Base-by-base conservation (phyloP, 1,139 yeast genomes). In the Wickerhamomyces sp. region DNA sequence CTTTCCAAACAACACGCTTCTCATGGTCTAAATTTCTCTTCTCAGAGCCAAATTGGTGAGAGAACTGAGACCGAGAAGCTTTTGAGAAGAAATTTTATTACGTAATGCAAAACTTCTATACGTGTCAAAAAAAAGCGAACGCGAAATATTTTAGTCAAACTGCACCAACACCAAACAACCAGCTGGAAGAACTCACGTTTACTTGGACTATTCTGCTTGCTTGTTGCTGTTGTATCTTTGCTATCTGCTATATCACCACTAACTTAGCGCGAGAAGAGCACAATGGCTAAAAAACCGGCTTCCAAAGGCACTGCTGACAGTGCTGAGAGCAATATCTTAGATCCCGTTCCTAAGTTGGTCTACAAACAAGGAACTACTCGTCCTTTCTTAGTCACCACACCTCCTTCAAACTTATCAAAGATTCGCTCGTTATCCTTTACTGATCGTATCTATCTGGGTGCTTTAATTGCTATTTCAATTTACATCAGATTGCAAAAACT, bases 401-500 rank as follows among this genome's bases (percentile, higher is more conserved):
- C 81, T 9, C 64, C 75, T 2, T 63, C 65, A 4, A 52, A 63
- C n/a, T 63, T 73, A 29, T 58, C 69, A 10, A 52, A 58, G 14
- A 45, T 60, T 33, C 73, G 82, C 54, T 53, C 72, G 0, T 57
- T 65, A 9, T 51, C 53, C 11, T 45, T 69, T 0, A 11, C 41
- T 6, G 82, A 78, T 55, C 67, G 66, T 45, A 11, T 68, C 2
- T 51, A 72, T 37, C 60, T 93, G 18, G 71, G 69, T 1, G 58
- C 66, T 3, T 72, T 93, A 45, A 61, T 81, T n/a, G 55, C 77
- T 2, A 62, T 81, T 35, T 78, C 95, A 0, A 53, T 72, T 10
- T 59, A 66, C 40, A 75, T 87, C 43, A 78, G 98, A 55, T 68
- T 84, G 45, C 72, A 76, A 59, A 75, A 76, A 49, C 64, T 93